These are phyloP conservation scores for Neocucurbitaria cava DNA, from an alignment of 2,329 filamentous ascomycete species.

Conservation along the genomic window DNA sequence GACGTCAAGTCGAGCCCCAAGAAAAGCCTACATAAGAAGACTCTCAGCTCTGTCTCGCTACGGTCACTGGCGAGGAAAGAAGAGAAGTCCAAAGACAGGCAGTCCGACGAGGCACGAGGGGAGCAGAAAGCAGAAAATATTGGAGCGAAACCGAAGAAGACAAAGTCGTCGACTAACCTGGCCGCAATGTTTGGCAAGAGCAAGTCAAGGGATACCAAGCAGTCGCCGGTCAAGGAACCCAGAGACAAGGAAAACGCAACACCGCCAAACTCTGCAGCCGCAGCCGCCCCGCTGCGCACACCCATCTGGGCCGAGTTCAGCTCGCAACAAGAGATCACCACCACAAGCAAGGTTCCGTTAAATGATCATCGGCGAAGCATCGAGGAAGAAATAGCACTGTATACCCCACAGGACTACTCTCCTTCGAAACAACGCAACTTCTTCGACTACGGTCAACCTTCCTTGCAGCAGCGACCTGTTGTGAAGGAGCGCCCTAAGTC, in stretches of 20 bases:
- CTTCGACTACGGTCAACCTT: constrained; percentile 59
- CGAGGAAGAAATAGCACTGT: constrained; percentile 64
- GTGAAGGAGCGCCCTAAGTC: constrained; percentile 60
- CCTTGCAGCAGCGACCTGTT: constrained; percentile 40
- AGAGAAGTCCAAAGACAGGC: constrained; percentile 42
- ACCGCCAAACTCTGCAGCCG: constrained; percentile 61
- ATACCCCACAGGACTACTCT: constrained; percentile 66
- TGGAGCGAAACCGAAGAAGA: constrained; percentile 66
- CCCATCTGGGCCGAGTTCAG: constrained; percentile 85
- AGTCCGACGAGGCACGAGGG: constrained; percentile 37
- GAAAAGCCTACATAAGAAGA: constrained; percentile 59
- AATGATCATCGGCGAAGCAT: constrained; percentile 54
- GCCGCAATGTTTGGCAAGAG: constrained; percentile 75
- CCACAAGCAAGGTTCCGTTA: constrained; percentile 54
- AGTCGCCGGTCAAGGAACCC: constrained; percentile 50
- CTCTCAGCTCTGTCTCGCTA: constrained; percentile 61
- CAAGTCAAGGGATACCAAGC: constrained; percentile 68
- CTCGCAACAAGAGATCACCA: constrained; percentile 43
- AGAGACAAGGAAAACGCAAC: constrained; percentile 85
- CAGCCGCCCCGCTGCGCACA: constrained; percentile 57
- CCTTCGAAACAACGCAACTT: constrained; percentile 69
- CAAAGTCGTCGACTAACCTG: constrained; percentile 85
- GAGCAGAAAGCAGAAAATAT: constrained; percentile 36
- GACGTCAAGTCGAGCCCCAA: constrained; percentile 45
- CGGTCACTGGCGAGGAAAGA: constrained; percentile 58